Evolutionary conservation across 257 asterid species (phyloP), one percentile per base, ranked within the genome.

Genomic region (Avicennia marina): DNA sequence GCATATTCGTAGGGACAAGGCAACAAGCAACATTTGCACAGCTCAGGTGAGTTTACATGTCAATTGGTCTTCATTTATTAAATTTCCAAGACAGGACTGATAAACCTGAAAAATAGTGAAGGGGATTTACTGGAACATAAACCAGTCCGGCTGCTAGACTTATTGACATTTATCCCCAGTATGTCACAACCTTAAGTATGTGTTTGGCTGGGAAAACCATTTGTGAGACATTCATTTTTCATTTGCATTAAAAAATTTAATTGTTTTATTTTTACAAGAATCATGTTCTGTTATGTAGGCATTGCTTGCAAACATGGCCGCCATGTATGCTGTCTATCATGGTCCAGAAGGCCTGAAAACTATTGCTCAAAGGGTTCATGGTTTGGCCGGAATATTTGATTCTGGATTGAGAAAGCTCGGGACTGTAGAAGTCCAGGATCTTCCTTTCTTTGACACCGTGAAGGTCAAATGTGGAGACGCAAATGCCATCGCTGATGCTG

Each of bases 291-390:
- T 56, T 63, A 9, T 73, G 68, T 50, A 93, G 98, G 98, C 97
- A 18, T 79, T 93, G 79, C 91, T 93, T 52, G 98, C 98, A 29
- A 89, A 89, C 85, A 93, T 93, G 95, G 95, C 97, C 75, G 94
- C 95, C n/a, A 93, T 86, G 97, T 93, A 78, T 69, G 98, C 98
- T 54, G 94, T 89, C 57, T 93, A 93, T 74, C 98, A 93, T 54
- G 98, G 98, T 50, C 97, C 98, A 1, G 97, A 80, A 68, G 97
- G 98, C 72, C 95, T 93, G n/a, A 88, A 93, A 74, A 67, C 82
- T 51, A 93, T 93, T 58, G 95, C 89, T 32, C 94, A 86, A 57
- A 79, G 98, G 62, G 98, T 93, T 49, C 97, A 93, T 57, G 97
- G 95, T 65, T 87, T 93, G 68, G 97, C 98, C 9, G 97, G 82